Conservation (phyloP, 2,329 filamentous ascomycete genomes). For the Colletotrichum filicis region DNA sequence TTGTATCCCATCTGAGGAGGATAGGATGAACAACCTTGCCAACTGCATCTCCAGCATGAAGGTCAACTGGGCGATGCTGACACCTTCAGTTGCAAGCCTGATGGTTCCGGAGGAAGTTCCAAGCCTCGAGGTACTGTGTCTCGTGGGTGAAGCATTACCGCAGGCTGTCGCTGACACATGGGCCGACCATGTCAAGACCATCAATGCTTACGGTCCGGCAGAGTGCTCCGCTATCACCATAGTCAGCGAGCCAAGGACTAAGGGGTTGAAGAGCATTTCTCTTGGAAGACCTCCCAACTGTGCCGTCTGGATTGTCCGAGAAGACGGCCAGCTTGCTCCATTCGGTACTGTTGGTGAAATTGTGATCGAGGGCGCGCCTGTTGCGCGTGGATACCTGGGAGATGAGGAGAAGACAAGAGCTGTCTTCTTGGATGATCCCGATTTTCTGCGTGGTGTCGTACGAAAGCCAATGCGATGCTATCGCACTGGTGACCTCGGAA, state of each 20-base stretch:
- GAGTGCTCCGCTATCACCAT: slow-evolving; percentile 37
- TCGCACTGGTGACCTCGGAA: slow-evolving; percentile 22
- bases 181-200: slow-evolving; percentile 17
- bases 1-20: slow-evolving; percentile 49
- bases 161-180: slow-evolving; percentile 35
- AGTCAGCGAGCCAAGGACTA: slow-evolving; percentile 4
- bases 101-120: slow-evolving; percentile 25
- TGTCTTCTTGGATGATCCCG: slow-evolving; percentile 15
- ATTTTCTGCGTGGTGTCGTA: slow-evolving; percentile 15
- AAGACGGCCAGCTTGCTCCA: slow-evolving; percentile 36
- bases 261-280: slow-evolving; percentile 13
- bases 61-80: slow-evolving; percentile 30
- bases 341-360: slow-evolving; percentile 41
- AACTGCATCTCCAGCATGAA: slow-evolving; percentile 1
- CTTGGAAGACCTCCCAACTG: slow-evolving; percentile 11
- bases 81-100: slow-evolving; percentile 28
- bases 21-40: slow-evolving; percentile 45
- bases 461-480: slow-evolving; percentile 19
- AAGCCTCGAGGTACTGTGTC: slow-evolving; percentile 12
- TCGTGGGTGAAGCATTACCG: slow-evolving; percentile 32
- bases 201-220: slow-evolving; percentile 36
- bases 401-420: slow-evolving; percentile 1
- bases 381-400: slow-evolving; percentile 36
- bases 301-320: slow-evolving; percentile 40
- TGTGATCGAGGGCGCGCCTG: slow-evolving; percentile 40